Evolutionary conservation across 2,329 filamentous ascomycete genomes (phyloP), one percentile per base, ranked within the genome.

Genomic region (Paracorniculantispora psalliotae): DNA sequence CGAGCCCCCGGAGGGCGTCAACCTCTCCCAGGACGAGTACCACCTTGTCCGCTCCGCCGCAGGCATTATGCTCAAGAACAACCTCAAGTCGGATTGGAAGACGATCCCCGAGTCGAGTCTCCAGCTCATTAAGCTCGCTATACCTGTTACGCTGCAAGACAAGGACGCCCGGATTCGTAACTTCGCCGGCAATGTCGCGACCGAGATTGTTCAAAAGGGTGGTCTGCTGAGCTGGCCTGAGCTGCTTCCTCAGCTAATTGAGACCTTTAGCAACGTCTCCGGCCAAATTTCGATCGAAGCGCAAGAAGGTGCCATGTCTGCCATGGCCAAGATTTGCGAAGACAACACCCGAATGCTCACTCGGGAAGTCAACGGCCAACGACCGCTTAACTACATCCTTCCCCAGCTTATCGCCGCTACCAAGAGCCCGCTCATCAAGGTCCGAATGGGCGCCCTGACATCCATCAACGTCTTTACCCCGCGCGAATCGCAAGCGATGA

Each of bases 51-150:
- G 94, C 63, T 90, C 90, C 61, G 90, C 93, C 12, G 92, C 93
- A 26, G 92, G 90, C 59, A 87, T 97, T 69, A 94, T 97, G 85
- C 82, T 99, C 65, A 99, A 97, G 78, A 97, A 97, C 75, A 92
- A 96, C 70, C 83, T 97, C 72, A 88, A 85, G 69, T 76, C 83
- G 50, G 81, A 85, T 44, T 93, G 90, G 79, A 89, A 89, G 71
- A 79, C 84, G 59, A 91, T 97, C 62, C 82, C 91, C 56, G 86
- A 89, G 53, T 72, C 80, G 43, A 93, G 88, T 70, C 79, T 96
- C 65, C 76, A 80, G 30, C 88, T 96, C 69, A 85, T 97, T 72
- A 91, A 90, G 72, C 84, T 90, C 54, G 86, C 90, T 35, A 84
- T 96, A 13, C 83, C 96, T 59, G 74, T 89, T 61, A 88, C 89